phyloP scores from a whole-genome alignment of 2,329 filamentous ascomycete genomes.

The Elsinoe necatrix region DNA sequence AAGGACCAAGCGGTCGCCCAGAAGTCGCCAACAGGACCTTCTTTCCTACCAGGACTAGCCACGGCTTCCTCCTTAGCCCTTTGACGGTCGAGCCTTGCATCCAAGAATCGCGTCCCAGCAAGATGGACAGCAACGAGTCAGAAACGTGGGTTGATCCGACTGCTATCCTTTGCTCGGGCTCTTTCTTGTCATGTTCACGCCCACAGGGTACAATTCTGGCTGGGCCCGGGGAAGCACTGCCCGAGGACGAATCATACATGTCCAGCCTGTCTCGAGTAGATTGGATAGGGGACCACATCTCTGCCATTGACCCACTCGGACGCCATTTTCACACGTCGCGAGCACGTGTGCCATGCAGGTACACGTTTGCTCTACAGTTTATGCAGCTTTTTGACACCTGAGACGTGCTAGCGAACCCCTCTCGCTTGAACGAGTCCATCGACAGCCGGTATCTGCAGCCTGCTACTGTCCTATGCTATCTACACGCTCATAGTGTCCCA shows the following conservation, averaged over 20 bases:
- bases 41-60: background rate
- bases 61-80: background rate
- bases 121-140: background rate
- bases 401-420: conserved; percentile 6
- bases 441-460: background rate
- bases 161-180: background rate
- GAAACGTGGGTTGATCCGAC: background rate
- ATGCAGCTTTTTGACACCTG: background rate
- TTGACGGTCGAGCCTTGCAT: background rate
- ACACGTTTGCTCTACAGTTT: background rate
- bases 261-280: conserved; percentile 7
- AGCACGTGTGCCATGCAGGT: conserved; percentile 12
- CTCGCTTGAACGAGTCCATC: background rate
- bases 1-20: background rate
- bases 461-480: background rate
- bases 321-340: conserved; percentile 7
- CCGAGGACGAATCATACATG: conserved; percentile 7
- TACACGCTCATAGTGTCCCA: background rate
- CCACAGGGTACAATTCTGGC: background rate
- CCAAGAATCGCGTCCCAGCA: background rate
- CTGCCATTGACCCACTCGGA: background rate
- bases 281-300: conserved; percentile 1
- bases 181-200: background rate
- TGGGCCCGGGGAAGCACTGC: background rate
- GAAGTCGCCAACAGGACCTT: background rate